Evolutionary conservation across 805 yeast species (phyloP).

Genomic region (Teunomyces panamensis): DNA sequence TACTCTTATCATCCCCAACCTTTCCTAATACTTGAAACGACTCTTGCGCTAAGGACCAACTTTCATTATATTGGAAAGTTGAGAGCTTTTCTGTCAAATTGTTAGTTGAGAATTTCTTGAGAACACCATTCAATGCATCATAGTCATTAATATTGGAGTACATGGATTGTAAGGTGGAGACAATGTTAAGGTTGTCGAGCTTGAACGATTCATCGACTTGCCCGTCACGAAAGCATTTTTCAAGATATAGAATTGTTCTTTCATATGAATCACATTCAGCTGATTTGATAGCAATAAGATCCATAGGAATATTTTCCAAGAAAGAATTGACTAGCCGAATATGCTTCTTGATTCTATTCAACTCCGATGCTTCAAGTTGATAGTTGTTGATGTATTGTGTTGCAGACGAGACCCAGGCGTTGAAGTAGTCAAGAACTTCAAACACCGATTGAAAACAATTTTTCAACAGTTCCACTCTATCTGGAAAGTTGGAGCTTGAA

Average conservation of each 20-base stretch:
- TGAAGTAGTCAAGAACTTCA: constrained; percentile 75
- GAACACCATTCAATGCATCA: constrained; percentile 85
- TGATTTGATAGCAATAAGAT: constrained; percentile 71
- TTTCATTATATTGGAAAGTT: constrained; percentile 79
- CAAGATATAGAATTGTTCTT: constrained; percentile 81
- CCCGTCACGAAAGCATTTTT: constrained; percentile 59
- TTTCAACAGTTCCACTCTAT: constrained; percentile 55
- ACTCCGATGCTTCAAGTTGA: constrained; percentile 14
- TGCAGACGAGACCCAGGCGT: constrained; percentile 63
- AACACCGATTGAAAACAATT: constrained; percentile 72
- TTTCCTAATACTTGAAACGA: constrained; percentile 69
- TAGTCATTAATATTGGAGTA: constrained; percentile 86
- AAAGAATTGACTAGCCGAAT: constrained; percentile 41
- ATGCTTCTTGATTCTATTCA: constrained; percentile 24
- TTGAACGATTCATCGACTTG: constrained; percentile 18
- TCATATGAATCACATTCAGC: constrained; percentile 84
- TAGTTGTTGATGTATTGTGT: constrained; percentile 29
- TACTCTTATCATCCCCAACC: constrained; percentile 24
- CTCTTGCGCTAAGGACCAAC: constrained; percentile 84
- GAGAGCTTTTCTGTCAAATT: constrained; percentile 72
- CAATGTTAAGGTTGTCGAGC: constrained; percentile 37
- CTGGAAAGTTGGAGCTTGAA: constrained; percentile 40
- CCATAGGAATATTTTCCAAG: constrained; percentile 58
- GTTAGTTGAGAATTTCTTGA: constrained; percentile 67
- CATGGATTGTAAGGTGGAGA: constrained; percentile 63